These are phyloP conservation scores for Saccharomycopsis schoenii DNA, from an alignment of 805 yeast species.

Conservation along the genomic window DNA sequence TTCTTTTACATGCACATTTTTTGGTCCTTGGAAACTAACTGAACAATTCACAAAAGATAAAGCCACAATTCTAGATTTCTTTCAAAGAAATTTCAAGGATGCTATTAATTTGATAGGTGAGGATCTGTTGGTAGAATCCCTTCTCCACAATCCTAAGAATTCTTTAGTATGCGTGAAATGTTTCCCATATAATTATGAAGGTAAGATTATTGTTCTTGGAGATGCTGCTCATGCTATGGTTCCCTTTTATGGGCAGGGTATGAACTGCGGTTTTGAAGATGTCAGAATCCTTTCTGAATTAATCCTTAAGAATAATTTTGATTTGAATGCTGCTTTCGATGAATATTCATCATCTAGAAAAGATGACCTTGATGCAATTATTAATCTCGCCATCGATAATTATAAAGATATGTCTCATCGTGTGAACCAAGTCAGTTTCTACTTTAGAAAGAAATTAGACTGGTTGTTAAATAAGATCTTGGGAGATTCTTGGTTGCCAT, in stretches of 20 bases:
- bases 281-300: slow-evolving; percentile 56
- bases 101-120: slow-evolving; percentile 61
- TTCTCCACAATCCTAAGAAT: slow-evolving; percentile 57
- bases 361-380: slow-evolving; percentile 63
- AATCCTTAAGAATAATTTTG: slow-evolving; percentile 28
- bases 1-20: slow-evolving; percentile 81
- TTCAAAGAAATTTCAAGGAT: slow-evolving; percentile 57
- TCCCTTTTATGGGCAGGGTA: slow-evolving; percentile 96
- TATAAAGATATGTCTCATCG: slow-evolving; percentile 81
- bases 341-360: slow-evolving; percentile 47
- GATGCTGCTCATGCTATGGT: slow-evolving; percentile 97
- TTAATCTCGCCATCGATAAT: slow-evolving; percentile 69
- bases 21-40: slow-evolving; percentile 66
- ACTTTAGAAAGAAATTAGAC: slow-evolving; percentile 62
- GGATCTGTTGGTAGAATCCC: slow-evolving; percentile 39
- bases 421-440: slow-evolving; percentile 52
- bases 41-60: slow-evolving; percentile 40
- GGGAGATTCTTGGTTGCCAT: slow-evolving; percentile 67
- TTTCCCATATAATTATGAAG: slow-evolving; percentile 56
- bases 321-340: slow-evolving; percentile 41
- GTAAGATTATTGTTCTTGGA: slow-evolving; percentile 62
- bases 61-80: slow-evolving; percentile 37
- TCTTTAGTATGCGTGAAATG: slow-evolving; percentile 66
- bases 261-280: slow-evolving; percentile 95
- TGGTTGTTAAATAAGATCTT: slow-evolving; percentile 46